Evolutionary conservation across 2,329 filamentous ascomycete genomes (phyloP), one percentile per base, ranked within the genome.

Genomic region (Spiromastix sp.): DNA sequence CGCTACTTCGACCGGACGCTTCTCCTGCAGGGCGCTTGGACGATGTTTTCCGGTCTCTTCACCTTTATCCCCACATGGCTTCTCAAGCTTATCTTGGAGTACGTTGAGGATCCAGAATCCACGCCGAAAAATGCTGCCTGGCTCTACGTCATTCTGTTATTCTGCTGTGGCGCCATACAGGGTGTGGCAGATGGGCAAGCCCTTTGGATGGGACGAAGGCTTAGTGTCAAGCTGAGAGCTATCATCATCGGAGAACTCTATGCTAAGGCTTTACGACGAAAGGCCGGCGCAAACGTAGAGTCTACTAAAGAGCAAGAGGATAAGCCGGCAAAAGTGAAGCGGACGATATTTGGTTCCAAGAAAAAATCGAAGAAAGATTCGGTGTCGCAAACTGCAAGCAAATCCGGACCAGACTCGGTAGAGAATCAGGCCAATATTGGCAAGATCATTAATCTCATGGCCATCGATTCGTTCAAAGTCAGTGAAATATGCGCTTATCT

Each of bases 361-460:
- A 61, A 80, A 8, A 75, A 76, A 50, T 76, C 77, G 37, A 35
- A 39, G 25, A 22, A 29, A 13, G 24, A 37, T 12, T 19, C 21
- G 4, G 13, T 18, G 3, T 27, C 37, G 5, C 54, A 57, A 39
- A 41, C 40, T 11, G 36, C 46, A 4, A 40, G 34, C 15, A 50
- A 55, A 30, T 36, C 42, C 4, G 45, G 49, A 18, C 38, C 44
- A 12, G 50, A 48, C 21, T 50, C 53, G n/a, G 38, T 42, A 12
- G 79, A 85, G 42, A 73, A 81, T 39, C 85, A 93, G 62, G 89
- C 86, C 25, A 95, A 91, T 42, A 72, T 93, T 33, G 91, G 93
- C 43, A 93, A 91, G n/a, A 95, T 98, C 51, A 98, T 98, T 66
- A 98, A 96, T 59, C 69, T 98, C 46, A 98, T 98, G 91, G 93